Base-by-base conservation (phyloP, 1,284 basidiomycete species). In the Leccinum fallax region DNA sequence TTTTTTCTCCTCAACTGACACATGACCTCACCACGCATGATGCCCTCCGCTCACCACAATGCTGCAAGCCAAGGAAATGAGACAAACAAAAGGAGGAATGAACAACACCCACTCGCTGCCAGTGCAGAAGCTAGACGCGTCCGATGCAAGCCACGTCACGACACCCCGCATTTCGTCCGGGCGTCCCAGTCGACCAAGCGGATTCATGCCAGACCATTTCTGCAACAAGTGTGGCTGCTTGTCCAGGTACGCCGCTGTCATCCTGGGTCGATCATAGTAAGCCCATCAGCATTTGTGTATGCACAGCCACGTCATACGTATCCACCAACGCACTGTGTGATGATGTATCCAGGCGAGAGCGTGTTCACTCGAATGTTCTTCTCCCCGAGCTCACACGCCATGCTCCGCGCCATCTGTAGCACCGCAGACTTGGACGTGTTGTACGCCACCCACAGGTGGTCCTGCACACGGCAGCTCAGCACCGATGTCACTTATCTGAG, bases 391-490 rank as follows among this genome's bases (percentile, higher is more conserved):
- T 95, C 93, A 73, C 90, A 90, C 4, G 93, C 93, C 83, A 94
- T 85, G 77, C 89, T 94, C 64, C 91, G 84, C 24, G 80, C 87
- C 87, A 94, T 91, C 76, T 94, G 93, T 53, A 92, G 75, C 8
- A 94, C 88, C 2, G 88, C 92, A 2, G 89, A 86, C 77, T 94
- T 94, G 77, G 88, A 90, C 57, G 86, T 83, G 76, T 93, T 93
- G 79, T 93, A 93, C 19, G 89, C 85, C 52, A 87, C 83, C 88
- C 89, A 93, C 19, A 85, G 82, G 67, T 87, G 85, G 63, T 83
- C 87, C 87, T 90, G 66, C 28, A 38, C 36, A 24, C 5, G 32
- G 11, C 30, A 1, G 0, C 7, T 60, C 34, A 58, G 54, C 55
- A 2, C 28, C 5, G 9, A 0, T 16, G n/a, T 36, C n/a, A 30